Evolutionary conservation across 139 green algal species (phyloP).

Genomic region (Chlamydomonas sphaeroides): DNA sequence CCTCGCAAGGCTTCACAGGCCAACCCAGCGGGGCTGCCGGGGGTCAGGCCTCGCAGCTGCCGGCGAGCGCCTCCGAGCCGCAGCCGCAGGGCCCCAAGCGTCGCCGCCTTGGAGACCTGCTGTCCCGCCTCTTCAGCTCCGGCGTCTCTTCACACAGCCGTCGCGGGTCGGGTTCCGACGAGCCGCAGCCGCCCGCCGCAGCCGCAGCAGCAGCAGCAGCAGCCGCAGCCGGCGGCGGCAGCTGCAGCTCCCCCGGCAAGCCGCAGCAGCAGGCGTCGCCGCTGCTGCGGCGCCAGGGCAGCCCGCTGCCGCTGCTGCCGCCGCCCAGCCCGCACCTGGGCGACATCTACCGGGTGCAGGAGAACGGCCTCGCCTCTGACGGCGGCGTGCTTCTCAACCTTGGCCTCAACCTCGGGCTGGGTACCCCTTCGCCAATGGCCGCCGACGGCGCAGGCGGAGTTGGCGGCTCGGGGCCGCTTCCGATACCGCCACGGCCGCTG

Average conservation of each 20-base stretch:
- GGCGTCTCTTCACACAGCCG: too few relatives aligned
- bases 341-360: slow-evolving; percentile 23
- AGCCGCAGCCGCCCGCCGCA: background rate
- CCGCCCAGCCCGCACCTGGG: slow-evolving; percentile 15
- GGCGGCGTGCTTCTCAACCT: background rate
- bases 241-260: background rate
- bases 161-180: too few relatives aligned
- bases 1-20: too few relatives aligned
- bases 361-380: slow-evolving; percentile 8
- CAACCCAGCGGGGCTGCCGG: too few relatives aligned
- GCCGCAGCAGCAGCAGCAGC: background rate
- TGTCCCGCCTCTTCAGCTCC: slow-evolving; percentile 4
- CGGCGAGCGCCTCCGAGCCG: too few relatives aligned
- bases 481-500: background rate
- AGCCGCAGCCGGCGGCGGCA: background rate
- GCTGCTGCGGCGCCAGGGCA: background rate
- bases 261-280: background rate
- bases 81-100: slow-evolving; percentile 27
- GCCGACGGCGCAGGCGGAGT: too few relatives aligned
- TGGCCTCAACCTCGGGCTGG: too few relatives aligned
- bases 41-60: too few relatives aligned
- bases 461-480: too few relatives aligned
- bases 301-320: background rate
- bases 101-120: slow-evolving; percentile 12
- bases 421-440: too few relatives aligned